Percentiles rank a stretch among this genome's conserved stretches.
These are phyloP conservation scores for Cyberlindnera galapagoensis DNA, from an alignment of 805 yeast species.

Conservation along the genomic window DNA sequence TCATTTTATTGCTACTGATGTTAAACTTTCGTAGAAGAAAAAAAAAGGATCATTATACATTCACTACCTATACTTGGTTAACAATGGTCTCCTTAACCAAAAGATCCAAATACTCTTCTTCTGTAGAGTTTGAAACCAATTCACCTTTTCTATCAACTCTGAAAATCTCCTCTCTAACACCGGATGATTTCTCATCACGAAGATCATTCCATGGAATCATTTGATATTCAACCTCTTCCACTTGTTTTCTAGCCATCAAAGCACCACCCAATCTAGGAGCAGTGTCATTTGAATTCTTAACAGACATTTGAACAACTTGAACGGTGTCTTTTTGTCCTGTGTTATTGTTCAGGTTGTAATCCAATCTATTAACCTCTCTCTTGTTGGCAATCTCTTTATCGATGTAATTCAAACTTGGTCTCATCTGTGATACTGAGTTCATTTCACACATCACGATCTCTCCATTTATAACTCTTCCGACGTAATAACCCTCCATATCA, in stretches of 20 bases:
- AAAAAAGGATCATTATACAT: slow-evolving; percentile 4
- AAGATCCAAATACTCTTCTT: slow-evolving; percentile 27
- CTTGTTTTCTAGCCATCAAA: slow-evolving; percentile 51
- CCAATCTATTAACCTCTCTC: slow-evolving; percentile 35
- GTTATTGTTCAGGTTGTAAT: slow-evolving; percentile 32
- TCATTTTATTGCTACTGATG: background rate
- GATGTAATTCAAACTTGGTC: slow-evolving; percentile 77
- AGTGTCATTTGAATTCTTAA: slow-evolving; percentile 51
- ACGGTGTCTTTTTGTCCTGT: slow-evolving; percentile 30
- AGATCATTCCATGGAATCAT: slow-evolving; percentile 40
- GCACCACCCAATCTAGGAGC: slow-evolving; percentile 67
- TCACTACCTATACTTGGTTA: background rate
- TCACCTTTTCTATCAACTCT: slow-evolving; percentile 21
- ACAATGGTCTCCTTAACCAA: slow-evolving; percentile 23
- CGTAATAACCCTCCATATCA: slow-evolving; percentile 44
- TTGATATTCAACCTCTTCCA: slow-evolving; percentile 51
- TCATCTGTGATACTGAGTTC: slow-evolving; percentile 62
- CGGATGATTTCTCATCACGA: slow-evolving; percentile 26
- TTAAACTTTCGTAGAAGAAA: background rate
- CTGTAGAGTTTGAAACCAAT: slow-evolving; percentile 20
- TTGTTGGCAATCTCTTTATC: slow-evolving; percentile 49
- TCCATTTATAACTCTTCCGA: slow-evolving; percentile 37
- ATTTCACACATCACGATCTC: slow-evolving; percentile 61
- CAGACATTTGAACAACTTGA: slow-evolving; percentile 73
- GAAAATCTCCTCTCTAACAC: slow-evolving; percentile 21